Evolutionary conservation across 2,329 filamentous ascomycete genomes (phyloP).

Genomic region (Alternaria gansuensis): DNA sequence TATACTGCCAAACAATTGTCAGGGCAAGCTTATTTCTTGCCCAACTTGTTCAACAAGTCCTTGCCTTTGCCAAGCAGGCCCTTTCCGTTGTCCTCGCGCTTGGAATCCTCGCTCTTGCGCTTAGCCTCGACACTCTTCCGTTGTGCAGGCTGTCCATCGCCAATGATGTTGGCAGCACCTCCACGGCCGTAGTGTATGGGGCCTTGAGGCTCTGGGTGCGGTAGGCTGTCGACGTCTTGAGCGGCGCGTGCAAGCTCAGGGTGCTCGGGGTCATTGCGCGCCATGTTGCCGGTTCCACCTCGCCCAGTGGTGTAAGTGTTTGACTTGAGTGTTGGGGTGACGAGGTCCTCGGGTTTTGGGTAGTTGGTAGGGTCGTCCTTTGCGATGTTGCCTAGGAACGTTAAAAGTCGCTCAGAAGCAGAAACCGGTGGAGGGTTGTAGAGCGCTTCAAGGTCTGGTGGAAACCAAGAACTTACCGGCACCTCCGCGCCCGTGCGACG

Average conservation of each 20-base stretch:
- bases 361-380: slow-evolving; percentile 49
- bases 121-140: slow-evolving; percentile 48
- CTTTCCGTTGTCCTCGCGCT: slow-evolving; percentile 29
- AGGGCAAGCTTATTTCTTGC: slow-evolving; percentile 50
- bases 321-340: slow-evolving; percentile 84
- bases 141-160: slow-evolving; percentile 46
- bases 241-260: slow-evolving; percentile 75
- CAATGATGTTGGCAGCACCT: slow-evolving; percentile 72
- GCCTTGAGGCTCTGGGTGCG: slow-evolving; percentile 63
- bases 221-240: slow-evolving; percentile 77
- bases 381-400: slow-evolving; percentile 58
- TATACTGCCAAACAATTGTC: background rate
- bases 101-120: slow-evolving; percentile 31
- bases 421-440: slow-evolving; percentile 6
- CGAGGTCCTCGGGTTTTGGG: slow-evolving; percentile 66
- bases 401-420: slow-evolving; percentile 9
- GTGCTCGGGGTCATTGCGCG: slow-evolving; percentile 72
- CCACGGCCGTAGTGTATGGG: slow-evolving; percentile 75
- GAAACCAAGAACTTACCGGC: slow-evolving; percentile 61
- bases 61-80: slow-evolving; percentile 64
- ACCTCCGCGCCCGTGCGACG: slow-evolving; percentile 78
- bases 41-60: slow-evolving; percentile 57
- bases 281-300: slow-evolving; percentile 89
- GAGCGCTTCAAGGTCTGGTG: slow-evolving; percentile 1
- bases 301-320: slow-evolving; percentile 89